phyloP scores from a whole-genome alignment of 768 basidiomycete genomes.

The Mycena rebaudengoi region DNA sequence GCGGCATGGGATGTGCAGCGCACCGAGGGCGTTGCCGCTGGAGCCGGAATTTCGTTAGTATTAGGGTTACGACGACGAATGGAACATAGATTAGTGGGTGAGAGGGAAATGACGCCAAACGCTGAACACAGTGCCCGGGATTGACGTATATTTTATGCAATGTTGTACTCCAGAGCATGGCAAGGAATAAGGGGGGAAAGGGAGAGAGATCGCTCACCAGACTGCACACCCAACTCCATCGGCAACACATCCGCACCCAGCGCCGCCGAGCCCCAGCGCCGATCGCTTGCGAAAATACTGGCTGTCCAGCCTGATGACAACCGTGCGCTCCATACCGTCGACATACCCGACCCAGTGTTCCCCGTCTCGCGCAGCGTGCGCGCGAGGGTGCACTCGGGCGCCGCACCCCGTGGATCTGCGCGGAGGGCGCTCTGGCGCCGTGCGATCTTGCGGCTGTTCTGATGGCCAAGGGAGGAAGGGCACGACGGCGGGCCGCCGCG shows the following conservation, averaged over 20 bases:
- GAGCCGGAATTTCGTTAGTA: not conserved
- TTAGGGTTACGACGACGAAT: not conserved
- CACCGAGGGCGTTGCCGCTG: constrained; percentile 12
- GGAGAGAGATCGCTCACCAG: not conserved
- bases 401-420: constrained; percentile 1
- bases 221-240: constrained; percentile 6
- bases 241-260: constrained; percentile 1
- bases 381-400: not conserved
- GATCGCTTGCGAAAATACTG: not conserved
- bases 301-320: not conserved
- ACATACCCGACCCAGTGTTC: constrained; percentile 2
- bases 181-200: not conserved
- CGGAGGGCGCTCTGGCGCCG: not conserved
- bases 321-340: not conserved
- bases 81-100: not conserved
- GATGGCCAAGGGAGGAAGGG: not conserved
- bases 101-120: not conserved
- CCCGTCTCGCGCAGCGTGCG: not conserved
- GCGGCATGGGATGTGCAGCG: constrained; percentile 5
- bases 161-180: not conserved
- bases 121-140: not conserved
- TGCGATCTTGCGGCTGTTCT: not conserved
- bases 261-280: not conserved
- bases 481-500: not conserved
- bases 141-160: constrained; percentile 11